Evolutionary conservation across 371 early-diverging fungal species (phyloP), one percentile per base, ranked within the genome.

Genomic region (Lichtheimia corymbifera): DNA sequence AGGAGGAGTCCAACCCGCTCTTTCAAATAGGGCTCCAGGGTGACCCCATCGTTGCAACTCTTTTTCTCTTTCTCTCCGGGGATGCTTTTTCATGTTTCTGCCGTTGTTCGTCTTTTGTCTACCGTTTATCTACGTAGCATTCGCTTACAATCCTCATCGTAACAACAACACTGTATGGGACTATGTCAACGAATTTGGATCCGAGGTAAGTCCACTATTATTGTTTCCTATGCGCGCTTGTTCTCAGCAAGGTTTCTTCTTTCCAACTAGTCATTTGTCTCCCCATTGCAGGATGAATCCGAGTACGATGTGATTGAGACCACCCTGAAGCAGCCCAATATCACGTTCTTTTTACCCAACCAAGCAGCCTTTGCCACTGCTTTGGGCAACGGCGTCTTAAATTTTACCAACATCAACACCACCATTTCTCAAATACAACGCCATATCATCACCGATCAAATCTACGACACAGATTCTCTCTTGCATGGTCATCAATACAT

Each of bases 331-430:
- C 57, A 45, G 22, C 57, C 57, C 57, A 56, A 56, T 25, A 58
- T 63, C 24, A 63, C 63, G 4, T 30, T 63, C n/a, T 53, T 63
- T 28, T 24, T 63, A n/a, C 63, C 63, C 13, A 58, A 20, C 9
- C 58, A 63, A 15, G 25, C 44, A 17, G 58, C 58, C 13, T 22
- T 63, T n/a, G 55, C 54, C 13, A 22, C 53, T 12, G 63, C 58
- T 14, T 22, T 63, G 43, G 24, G 52, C 4, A 41, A 49, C 15
- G 15, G 40, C 13, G n/a, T 40, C 6, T 53, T 63, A 7, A 63
- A 63, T 22, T 65, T 65, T 28, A 54, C 59, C 11, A 24, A 50
- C 9, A n/a, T 51, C 43, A 66, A 63, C 13, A 61, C 55, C 41
- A 64, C 59, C 15, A 51, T 47, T 20, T 20, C 62, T n/a, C 55